Percentiles rank a stretch among this genome's conserved stretches.
Evolutionary conservation across 345 rosid species (phyloP).

Genomic region (Turnera subulata): DNA sequence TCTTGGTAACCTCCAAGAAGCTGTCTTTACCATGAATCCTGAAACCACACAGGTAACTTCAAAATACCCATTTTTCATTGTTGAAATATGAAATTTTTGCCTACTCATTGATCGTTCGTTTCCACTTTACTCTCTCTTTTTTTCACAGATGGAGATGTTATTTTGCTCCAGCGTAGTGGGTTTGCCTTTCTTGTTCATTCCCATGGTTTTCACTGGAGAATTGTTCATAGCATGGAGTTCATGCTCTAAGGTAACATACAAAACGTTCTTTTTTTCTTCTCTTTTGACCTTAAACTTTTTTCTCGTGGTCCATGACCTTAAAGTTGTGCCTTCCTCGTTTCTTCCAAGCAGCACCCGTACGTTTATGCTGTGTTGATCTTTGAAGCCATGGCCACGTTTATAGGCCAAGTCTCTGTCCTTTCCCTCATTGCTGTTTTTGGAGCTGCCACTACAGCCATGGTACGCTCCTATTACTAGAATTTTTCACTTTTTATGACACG

Average conservation of each 20-base stretch:
- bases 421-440: conserved; percentile 90
- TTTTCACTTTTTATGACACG: too few species aligned
- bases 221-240: conserved; percentile 80
- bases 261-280: not conserved
- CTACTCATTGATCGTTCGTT: not conserved
- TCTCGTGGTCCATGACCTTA: not conserved
- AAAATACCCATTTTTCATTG: not conserved
- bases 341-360: conserved; percentile 53
- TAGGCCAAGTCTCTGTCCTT: conserved; percentile 87
- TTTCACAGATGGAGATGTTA: conserved; percentile 80
- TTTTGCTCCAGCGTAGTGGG: conserved; percentile 88
- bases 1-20: conserved; percentile 84
- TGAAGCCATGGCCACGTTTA: conserved; percentile 92
- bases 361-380: conserved; percentile 79
- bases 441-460: conserved; percentile 96
- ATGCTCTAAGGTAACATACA: conserved; percentile 54
- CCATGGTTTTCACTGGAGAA: conserved; percentile 89
- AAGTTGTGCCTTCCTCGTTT: not conserved
- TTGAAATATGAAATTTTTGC: not conserved
- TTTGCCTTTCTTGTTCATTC: conserved; percentile 78
- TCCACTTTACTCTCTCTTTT: not conserved
- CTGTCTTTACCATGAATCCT: conserved; percentile 73
- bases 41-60: conserved; percentile 64
- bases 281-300: too few species aligned
- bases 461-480: conserved; percentile 18